Evolutionary conservation across 2,329 filamentous ascomycete species (phyloP), one percentile per base, ranked within the genome.

Genomic region (Exophiala dermatitidis): DNA sequence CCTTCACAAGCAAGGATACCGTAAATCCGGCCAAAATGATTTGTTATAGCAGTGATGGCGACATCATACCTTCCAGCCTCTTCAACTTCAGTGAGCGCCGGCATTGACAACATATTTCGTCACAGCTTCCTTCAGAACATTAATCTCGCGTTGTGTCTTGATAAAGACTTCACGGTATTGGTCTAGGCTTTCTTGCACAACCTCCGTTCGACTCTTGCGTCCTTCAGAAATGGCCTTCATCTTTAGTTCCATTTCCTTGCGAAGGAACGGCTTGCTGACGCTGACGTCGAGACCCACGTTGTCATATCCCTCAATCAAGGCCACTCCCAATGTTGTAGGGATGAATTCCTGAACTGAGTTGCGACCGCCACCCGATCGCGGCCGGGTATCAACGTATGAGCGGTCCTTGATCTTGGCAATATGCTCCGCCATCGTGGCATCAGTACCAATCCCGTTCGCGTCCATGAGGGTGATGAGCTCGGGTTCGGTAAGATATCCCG

Each of bases 391-490:
- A 46, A 90, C 91, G 65, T 98, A 98, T 62, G 90, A 79, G 55
- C 93, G 78, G 54, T 90, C 82, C 69, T 97, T 90, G 63, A 98
- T 95, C 70, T 91, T 98, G 54, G 88, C 83, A 64, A 98, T 98
- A 67, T 98, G 93, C 64, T 98, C 93, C 0, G 93, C 93, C 93
- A 98, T 98, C 1, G 93, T 98, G 4, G 93, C 93, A 72, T 98
- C 93, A 6, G 93, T 98, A 8, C 93, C 93, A 60, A 98, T 98
- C 1, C 93, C 93, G 67, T 98, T 98, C 42, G 89, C 90, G 72
- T 98, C 93, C 93, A 98, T 98, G 7, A 98, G 79, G 2, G 86
- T 86, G 66, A 98, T 95, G 29, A 98, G 77, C 67, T 98, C 93
- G 0, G 93, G 90, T 67, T 98, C 93, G 0, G 93, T 97, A 31